Base-by-base conservation (phyloP, 805 yeast species). In the Phaffomyces antillensis region DNA sequence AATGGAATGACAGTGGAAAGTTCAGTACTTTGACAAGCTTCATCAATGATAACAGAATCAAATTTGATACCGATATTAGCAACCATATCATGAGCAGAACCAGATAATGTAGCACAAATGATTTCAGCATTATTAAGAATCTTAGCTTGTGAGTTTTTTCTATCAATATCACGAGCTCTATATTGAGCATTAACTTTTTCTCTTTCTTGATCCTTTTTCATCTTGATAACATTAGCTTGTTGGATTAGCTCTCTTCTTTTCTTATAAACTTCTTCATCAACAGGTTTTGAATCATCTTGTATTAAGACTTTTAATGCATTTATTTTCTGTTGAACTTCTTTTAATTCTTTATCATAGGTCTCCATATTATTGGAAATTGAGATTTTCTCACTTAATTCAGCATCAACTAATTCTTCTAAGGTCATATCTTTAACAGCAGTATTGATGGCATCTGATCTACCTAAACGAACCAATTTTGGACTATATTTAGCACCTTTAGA, bases 21-120 rank as follows among this genome's bases (percentile, higher is more conserved):
- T 60, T 91, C 99, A 35, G 93, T 90, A 77, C 96, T 85, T 64
- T 91, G 99, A 53, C 97, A 95, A 2, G 99, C 99, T 63, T 91
- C 99, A 68, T 91, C 99, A 49, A 91, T 83, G 41, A 91, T 82
- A 2, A 93, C 97, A 5, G 95, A 87, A 40, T 86, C 95, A 60
- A 93, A 91, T 37, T 77, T 76, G 56, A 88, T 74, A 10, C 88
- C 80, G 59, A 91, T 66, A 37, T 80, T 73, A 0, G 88, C 80
- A 36, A 91, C 71, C 48, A 88, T 78, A 50, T 86, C 93, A 66
- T 89, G 96, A 0, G 98, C 96, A 5, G 96, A 79, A 26, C 97
- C 98, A 0, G 97, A 90, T 31, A 91, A 68, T 0, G 99, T 91
- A 0, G 97, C 75, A 58, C 98, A 93, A 16, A 91, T 85, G 39